Evolutionary conservation across 768 basidiomycete genomes (phyloP).

Genomic region (Suillus americanus): DNA sequence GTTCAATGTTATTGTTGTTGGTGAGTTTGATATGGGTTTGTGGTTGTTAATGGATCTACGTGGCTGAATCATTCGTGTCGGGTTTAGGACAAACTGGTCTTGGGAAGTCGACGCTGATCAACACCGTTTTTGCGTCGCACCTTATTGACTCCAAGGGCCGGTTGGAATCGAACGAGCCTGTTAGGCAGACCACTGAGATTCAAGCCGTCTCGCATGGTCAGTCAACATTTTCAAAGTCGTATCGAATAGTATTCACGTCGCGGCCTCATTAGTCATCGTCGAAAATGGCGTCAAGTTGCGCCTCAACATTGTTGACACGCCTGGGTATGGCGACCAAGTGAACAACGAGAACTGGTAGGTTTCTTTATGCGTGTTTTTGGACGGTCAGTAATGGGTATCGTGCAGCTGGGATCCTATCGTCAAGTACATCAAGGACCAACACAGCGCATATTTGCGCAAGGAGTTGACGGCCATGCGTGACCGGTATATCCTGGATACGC

Average conservation of each 20-base stretch:
- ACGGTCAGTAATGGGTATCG: conserved; percentile 3
- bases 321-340: conserved; percentile 97
- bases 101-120: conserved; percentile 98
- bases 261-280: conserved; percentile 67
- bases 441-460: conserved; percentile 97
- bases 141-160: conserved; percentile 98
- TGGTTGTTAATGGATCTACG: neutral
- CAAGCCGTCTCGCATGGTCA: conserved; percentile 91
- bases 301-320: conserved; percentile 98
- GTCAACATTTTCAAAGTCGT: conserved; percentile 25
- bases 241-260: conserved; percentile 13
- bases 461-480: conserved; percentile 99
- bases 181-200: conserved; percentile 96
- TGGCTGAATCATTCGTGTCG: neutral
- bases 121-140: conserved; percentile 99
- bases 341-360: conserved; percentile 97
- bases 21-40: conserved; percentile 45
- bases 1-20: conserved; percentile 97
- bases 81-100: conserved; percentile 89
- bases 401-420: conserved; percentile 98
- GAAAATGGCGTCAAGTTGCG: conserved; percentile 95
- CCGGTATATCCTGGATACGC: conserved; percentile 96
- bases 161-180: conserved; percentile 80
- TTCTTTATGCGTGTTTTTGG: conserved; percentile 11
- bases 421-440: conserved; percentile 99